Percentiles rank a stretch among this genome's conserved stretches.
Conservation (phyloP, 2,329 filamentous ascomycete species). For the Eutypella sp. region DNA sequence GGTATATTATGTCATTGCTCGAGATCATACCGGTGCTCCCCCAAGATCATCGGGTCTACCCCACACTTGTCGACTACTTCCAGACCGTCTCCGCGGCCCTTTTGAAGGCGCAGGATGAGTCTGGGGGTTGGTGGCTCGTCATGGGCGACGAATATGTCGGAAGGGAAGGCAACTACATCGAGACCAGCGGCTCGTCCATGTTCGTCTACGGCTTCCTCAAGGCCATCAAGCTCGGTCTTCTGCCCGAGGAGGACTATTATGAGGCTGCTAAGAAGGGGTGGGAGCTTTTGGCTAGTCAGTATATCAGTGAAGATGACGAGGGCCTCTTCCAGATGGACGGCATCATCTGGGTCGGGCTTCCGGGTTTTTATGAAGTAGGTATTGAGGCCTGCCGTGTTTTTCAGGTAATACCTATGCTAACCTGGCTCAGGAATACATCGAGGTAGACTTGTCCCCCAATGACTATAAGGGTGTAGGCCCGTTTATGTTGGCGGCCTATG, state of each 20-base stretch:
- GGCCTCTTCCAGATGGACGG: constrained; percentile 45
- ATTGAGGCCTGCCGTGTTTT: neutral
- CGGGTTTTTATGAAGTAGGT: constrained; percentile 45
- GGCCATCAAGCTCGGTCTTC: constrained; percentile 35
- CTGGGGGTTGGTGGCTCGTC: constrained; percentile 54
- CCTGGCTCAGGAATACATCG: constrained; percentile 35
- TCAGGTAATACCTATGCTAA: neutral
- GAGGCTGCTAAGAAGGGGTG: constrained; percentile 38
- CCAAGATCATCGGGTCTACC: constrained; percentile 28
- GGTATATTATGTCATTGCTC: constrained; percentile 45
- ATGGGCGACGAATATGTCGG: constrained; percentile 46
- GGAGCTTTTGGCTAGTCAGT: constrained; percentile 36
- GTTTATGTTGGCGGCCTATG: constrained; percentile 34
- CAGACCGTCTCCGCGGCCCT: constrained; percentile 36
- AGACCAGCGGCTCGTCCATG: constrained; percentile 55
- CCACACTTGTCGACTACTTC: constrained; percentile 35
- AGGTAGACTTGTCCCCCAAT: constrained; percentile 31
- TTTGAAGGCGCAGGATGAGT: constrained; percentile 35
- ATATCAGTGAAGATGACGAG: constrained; percentile 40
- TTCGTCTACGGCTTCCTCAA: constrained; percentile 49
- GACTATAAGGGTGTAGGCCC: constrained; percentile 34
- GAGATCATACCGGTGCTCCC: constrained; percentile 42
- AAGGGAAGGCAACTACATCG: constrained; percentile 52
- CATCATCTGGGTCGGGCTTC: constrained; percentile 46
- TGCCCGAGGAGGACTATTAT: constrained; percentile 27